Conservation (phyloP, 192 early-diverging fungal genomes). For the Oehlia diaphana region DNA sequence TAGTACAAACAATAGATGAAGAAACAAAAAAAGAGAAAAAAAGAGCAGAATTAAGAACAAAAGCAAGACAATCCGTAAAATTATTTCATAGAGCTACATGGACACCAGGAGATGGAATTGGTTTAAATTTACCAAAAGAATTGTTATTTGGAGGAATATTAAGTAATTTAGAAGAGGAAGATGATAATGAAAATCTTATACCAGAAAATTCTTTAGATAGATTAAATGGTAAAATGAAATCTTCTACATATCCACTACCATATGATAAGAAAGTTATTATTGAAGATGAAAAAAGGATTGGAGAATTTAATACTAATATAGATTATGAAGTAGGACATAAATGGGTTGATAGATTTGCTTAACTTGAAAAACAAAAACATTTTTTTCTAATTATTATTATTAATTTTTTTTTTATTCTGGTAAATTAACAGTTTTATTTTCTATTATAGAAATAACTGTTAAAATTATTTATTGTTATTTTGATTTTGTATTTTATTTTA, state of each 20-base stretch:
- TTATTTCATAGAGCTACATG: constrained; percentile 29
- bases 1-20: background rate
- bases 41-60: constrained; percentile 13
- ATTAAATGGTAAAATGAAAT: background rate
- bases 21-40: constrained; percentile 24
- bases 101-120: constrained; percentile 27
- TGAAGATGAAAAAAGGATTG: background rate
- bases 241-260: constrained; percentile 1
- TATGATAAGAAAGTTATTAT: background rate
- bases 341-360: constrained; percentile 21
- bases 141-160: constrained; percentile 5
- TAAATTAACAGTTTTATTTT: no score
- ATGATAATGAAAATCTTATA: background rate
- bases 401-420: no score
- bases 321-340: background rate
- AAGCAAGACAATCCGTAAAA: constrained; percentile 10
- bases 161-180: constrained; percentile 8
- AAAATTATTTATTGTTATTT: no score
- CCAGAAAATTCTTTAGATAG: background rate
- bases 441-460: no score
- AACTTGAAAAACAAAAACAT: background rate
- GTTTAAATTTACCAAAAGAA: constrained; percentile 29
- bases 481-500: no score
- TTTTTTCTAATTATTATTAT: no score
- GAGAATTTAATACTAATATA: background rate